A percentile compares a stretch with the other conserved stretches of the same genome.
Conservation (phyloP, 176 grass and related monocot species). For the Triticum aestivum region DNA sequence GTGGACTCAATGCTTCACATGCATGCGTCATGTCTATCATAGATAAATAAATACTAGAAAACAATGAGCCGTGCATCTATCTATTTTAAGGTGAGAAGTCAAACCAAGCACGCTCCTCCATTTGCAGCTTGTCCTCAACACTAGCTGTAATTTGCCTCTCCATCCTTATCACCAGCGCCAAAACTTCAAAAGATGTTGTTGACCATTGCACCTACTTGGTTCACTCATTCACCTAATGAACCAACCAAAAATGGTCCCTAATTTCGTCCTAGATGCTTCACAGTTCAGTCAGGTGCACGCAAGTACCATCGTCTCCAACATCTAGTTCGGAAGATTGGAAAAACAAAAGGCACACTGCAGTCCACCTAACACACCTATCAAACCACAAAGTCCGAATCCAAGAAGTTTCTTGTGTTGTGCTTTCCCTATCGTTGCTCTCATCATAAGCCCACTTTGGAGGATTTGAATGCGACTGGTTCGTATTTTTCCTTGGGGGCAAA, state of each 20-base stretch:
- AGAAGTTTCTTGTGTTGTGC: background rate
- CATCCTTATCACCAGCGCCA: background rate
- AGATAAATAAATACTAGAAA: background rate
- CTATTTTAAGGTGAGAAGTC: slow-evolving; percentile 36
- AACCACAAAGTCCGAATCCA: background rate
- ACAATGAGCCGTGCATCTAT: slow-evolving; percentile 12
- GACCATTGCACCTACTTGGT: background rate
- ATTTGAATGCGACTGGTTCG: slow-evolving; percentile 22
- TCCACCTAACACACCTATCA: background rate
- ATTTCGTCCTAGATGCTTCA: background rate
- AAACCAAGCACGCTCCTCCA: slow-evolving; percentile 32
- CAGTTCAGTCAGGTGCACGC: background rate
- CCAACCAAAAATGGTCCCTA: slow-evolving; percentile 15
- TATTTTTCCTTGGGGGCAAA: slow-evolving; percentile 29
- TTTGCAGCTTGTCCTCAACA: slow-evolving; percentile 23
- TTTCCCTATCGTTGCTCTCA: background rate
- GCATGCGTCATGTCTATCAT: slow-evolving; percentile 21
- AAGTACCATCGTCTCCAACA: slow-evolving; percentile 16
- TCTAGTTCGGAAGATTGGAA: background rate
- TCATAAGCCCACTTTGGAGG: background rate
- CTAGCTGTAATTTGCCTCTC: background rate
- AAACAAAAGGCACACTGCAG: background rate
- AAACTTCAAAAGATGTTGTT: background rate
- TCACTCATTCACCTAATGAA: slow-evolving; percentile 16
- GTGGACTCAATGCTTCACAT: slow-evolving; percentile 18